A percentile compares a stretch with the other conserved stretches of the same genome.
Evolutionary conservation across 179 eudicot genomes (phyloP).

Genomic region (Amaranthus tricolor): DNA sequence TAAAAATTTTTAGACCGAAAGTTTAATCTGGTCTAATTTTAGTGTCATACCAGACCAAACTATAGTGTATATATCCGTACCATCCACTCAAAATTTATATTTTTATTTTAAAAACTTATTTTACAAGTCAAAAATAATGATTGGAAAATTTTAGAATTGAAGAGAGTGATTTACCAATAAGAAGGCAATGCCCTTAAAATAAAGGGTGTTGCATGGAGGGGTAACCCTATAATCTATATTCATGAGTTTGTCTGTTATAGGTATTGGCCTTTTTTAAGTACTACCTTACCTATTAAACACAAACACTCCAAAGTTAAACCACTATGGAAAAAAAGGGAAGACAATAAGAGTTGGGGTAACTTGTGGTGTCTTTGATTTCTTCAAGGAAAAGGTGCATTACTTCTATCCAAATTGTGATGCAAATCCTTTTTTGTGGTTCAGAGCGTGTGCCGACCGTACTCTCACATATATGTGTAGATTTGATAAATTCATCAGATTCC

Average conservation of each 20-base stretch:
- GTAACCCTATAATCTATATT: constrained; percentile 18
- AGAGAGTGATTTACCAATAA: constrained; percentile 30
- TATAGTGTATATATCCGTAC: too few relatives aligned
- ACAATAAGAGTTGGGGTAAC: constrained; percentile 7
- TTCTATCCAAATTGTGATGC: not conserved
- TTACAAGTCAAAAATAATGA: constrained; percentile 21
- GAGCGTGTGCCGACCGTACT: not conserved
- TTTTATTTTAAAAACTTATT: too few relatives aligned
- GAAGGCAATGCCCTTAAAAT: constrained; percentile 50
- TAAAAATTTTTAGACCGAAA: too few relatives aligned
- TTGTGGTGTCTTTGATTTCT: not conserved
- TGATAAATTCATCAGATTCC: not conserved
- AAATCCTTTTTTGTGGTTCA: not conserved
- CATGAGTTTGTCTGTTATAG: constrained; percentile 20
- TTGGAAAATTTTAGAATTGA: constrained; percentile 34
- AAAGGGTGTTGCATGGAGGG: constrained; percentile 45
- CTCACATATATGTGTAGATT: not conserved
- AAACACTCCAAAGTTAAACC: constrained; percentile 24
- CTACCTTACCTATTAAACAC: constrained; percentile 19
- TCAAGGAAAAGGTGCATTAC: not conserved
- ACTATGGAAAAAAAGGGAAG: constrained; percentile 8
- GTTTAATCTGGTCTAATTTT: too few relatives aligned
- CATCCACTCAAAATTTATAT: too few relatives aligned
- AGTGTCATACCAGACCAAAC: too few relatives aligned
- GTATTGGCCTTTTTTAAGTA: constrained; percentile 11